Evolutionary conservation across 495 filamentous ascomycete genomes (phyloP), one percentile per base, ranked within the genome.

Genomic region (Penicilliopsis zonata): DNA sequence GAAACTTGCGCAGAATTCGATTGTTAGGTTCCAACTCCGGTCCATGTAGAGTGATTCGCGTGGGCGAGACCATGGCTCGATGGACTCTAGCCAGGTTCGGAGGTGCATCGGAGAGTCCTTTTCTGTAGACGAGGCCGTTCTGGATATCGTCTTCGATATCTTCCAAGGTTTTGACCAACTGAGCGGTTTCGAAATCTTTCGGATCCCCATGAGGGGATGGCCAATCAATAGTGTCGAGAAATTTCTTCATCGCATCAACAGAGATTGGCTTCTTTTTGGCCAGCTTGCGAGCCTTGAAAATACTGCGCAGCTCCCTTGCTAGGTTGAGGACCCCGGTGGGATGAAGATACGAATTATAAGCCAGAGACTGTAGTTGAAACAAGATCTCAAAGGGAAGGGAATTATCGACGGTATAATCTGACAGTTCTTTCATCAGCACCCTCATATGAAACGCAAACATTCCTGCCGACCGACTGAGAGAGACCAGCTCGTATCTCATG

Each of bases 1-100:
- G 55, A 37, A 78, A 92, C 32, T 74, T 77, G 18, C 84, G 68
- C 3, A 92, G 57, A 2, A 88, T 72, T 9, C 84, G 67, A 46
- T 92, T 92, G 41, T 67, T 75, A 3, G 65, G 59, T 53, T 87
- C 84, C 1, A 68, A 50, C 22, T 76, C 73, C 1, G 83, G 83
- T 0, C 84, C 84, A 17, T 70, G 66, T 10, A 86, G 61, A n/a
- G 63, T 72, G 22, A 75, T 67, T 2, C 74, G 68, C n/a, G 70
- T 59, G 0, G 84, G 84, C 0, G 80, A 82, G 17, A 87, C 68
- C n/a, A 55, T 59, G 6, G 65, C 72, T 17, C 72, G 69, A 33
- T 77, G 70, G 21, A 86, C 62, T 13, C 13, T 19, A 3, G 41
- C 36, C n/a, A 42, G 10, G n/a, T 42, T 38, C 1, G 8, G 14